Conservation (phyloP, 2,329 filamentous ascomycete genomes). For the Byssochlamys sp. region DNA sequence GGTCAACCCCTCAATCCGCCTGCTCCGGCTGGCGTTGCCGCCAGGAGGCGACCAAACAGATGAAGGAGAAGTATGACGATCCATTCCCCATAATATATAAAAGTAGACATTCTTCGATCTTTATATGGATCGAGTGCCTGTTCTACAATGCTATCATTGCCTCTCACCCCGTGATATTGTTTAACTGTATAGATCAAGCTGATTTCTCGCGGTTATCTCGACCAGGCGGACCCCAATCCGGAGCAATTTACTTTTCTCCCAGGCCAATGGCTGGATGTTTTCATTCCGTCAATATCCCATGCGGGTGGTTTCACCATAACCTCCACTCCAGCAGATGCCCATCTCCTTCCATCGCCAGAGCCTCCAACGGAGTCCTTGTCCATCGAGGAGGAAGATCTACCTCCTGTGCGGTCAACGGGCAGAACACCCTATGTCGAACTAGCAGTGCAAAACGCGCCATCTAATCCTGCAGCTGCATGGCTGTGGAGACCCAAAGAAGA, state of each 20-base stretch:
- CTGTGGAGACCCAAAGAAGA: conserved; percentile 53
- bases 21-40: conserved; percentile 57
- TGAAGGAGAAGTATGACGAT: conserved; percentile 40
- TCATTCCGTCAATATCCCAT: conserved; percentile 57
- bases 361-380: conserved; percentile 9
- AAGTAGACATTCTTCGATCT: not conserved
- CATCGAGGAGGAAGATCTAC: conserved; percentile 12
- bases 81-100: not conserved
- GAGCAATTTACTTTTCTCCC: conserved; percentile 55
- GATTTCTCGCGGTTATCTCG: not conserved
- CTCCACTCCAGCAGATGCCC: conserved; percentile 55
- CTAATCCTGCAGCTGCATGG: conserved; percentile 66
- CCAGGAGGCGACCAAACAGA: conserved; percentile 22
- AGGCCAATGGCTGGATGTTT: conserved; percentile 82
- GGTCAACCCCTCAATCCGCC: conserved; percentile 57
- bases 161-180: not conserved
- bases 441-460: conserved; percentile 62
- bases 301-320: conserved; percentile 85
- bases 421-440: conserved; percentile 57
- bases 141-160: not conserved
- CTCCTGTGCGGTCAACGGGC: conserved; percentile 15
- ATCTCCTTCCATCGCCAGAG: conserved; percentile 20
- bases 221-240: conserved; percentile 8
- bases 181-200: not conserved
- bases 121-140: not conserved